Percentiles rank a stretch among this genome's conserved stretches.
Evolutionary conservation across 257 asterid species (phyloP).

Genomic region (Ligustrum vulgare): DNA sequence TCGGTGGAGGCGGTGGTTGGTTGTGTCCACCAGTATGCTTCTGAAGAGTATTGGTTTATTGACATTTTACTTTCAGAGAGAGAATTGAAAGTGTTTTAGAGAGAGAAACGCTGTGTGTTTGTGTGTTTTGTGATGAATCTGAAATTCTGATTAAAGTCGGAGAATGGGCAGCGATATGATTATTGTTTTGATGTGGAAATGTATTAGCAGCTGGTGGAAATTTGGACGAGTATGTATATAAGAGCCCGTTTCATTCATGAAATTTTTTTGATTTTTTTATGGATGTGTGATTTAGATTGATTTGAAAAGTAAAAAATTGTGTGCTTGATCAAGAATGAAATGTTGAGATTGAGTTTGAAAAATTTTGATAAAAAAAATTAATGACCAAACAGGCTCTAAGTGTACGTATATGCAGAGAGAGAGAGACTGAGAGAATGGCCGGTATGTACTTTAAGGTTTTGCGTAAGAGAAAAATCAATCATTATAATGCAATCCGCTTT

Average conservation of each 20-base stretch:
- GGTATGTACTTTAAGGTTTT: constrained; percentile 57
- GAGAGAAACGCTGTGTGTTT: not conserved
- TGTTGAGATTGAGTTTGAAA: no score
- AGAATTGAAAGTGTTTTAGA: not conserved
- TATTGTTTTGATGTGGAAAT: not conserved
- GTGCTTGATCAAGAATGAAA: no score
- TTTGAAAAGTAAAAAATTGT: no score
- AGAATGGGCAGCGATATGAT: not conserved
- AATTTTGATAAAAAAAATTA: no score
- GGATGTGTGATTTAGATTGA: no score
- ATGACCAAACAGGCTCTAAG: no score
- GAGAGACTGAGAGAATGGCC: no score
- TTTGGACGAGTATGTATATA: no score
- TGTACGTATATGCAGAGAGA: not conserved
- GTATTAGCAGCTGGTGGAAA: not conserved
- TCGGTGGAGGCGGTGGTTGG: not conserved
- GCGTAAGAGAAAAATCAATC: constrained; percentile 70
- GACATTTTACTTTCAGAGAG: not conserved
- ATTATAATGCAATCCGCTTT: constrained; percentile 58
- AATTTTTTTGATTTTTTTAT: no score
- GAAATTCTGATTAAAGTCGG: not conserved
- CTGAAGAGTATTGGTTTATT: not conserved
- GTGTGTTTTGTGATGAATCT: not conserved
- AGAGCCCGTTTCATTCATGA: no score
- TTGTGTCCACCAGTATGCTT: not conserved